Evolutionary conservation across 768 basidiomycete species (phyloP).

Genomic region (Crassisporium funariophilum): DNA sequence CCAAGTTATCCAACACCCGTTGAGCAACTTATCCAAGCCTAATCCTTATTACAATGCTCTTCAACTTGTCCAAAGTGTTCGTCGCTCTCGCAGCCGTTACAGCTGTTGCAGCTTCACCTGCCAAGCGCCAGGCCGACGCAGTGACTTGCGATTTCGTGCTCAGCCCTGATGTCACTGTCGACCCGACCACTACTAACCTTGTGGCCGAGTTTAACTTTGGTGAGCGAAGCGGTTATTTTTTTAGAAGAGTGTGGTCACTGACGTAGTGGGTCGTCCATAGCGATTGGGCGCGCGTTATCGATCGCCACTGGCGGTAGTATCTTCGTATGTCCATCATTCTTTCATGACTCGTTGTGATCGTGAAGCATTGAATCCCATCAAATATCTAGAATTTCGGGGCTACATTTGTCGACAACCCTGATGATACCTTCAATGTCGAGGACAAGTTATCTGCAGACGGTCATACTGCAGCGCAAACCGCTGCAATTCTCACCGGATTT

Average conservation of each 20-base stretch:
- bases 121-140: conserved; percentile 3
- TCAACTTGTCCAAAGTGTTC: no score
- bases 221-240: not conserved
- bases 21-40: no score
- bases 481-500: conserved; percentile 5
- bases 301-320: not conserved
- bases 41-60: no score
- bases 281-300: not conserved
- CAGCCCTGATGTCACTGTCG: conserved; percentile 4
- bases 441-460: not conserved
- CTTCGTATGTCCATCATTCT: not conserved
- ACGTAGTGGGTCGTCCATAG: not conserved
- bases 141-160: conserved; percentile 6
- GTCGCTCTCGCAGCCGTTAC: conserved; percentile 3
- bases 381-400: conserved; percentile 2
- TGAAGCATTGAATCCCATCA: no score
- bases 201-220: conserved; percentile 8
- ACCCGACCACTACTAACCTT: conserved; percentile 4
- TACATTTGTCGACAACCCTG: conserved; percentile 1
- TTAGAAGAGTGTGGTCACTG: no score
- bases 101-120: conserved; percentile 2
- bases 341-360: not conserved
- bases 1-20: no score
- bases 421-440: conserved; percentile 5
- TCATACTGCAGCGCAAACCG: not conserved